These are phyloP conservation scores for Neobulgaria alba DNA, from an alignment of 2,329 filamentous ascomycete genomes.

Conservation along the genomic window DNA sequence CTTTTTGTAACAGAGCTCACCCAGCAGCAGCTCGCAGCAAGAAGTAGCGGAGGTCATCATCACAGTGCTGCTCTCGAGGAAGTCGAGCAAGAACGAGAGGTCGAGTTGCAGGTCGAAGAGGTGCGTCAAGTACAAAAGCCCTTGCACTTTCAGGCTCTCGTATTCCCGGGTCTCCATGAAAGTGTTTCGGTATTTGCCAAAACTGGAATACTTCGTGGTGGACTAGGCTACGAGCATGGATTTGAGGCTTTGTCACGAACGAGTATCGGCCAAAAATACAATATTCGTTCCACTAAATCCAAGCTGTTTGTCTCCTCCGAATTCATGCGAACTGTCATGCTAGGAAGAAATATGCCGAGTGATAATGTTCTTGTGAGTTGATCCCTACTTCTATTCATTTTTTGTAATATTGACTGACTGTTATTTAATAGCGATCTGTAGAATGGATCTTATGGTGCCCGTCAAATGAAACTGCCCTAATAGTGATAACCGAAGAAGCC, in stretches of 20 bases:
- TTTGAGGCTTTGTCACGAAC: constrained; percentile 36
- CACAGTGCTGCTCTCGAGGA: constrained; percentile 48
- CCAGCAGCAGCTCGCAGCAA: constrained; percentile 32
- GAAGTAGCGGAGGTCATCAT: constrained; percentile 31
- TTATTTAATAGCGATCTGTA: constrained; percentile 35
- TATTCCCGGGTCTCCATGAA: constrained; percentile 38
- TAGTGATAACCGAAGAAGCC: constrained; percentile 56
- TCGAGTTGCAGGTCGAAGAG: constrained; percentile 36
- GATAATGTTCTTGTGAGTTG: constrained; percentile 4
- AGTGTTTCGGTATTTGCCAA: constrained; percentile 38
- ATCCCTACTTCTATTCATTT: neutral
- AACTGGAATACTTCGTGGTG: constrained; percentile 35
- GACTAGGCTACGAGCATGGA: constrained; percentile 33
- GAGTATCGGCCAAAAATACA: constrained; percentile 30
- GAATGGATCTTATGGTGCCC: constrained; percentile 54
- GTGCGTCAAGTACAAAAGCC: constrained; percentile 38
- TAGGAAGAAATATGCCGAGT: constrained; percentile 8
- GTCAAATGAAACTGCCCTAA: constrained; percentile 37
- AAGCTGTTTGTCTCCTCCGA: constrained; percentile 36
- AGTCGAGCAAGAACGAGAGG: constrained; percentile 38
- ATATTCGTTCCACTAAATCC: constrained; percentile 21
- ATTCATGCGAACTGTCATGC: constrained; percentile 39
- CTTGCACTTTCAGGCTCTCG: constrained; percentile 29
- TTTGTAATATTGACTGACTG: neutral
- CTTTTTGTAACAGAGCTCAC: constrained; percentile 30